A percentile compares a stretch with the other conserved stretches of the same genome.
Conservation (phyloP, 345 rosid species). For the Combretum micranthum region DNA sequence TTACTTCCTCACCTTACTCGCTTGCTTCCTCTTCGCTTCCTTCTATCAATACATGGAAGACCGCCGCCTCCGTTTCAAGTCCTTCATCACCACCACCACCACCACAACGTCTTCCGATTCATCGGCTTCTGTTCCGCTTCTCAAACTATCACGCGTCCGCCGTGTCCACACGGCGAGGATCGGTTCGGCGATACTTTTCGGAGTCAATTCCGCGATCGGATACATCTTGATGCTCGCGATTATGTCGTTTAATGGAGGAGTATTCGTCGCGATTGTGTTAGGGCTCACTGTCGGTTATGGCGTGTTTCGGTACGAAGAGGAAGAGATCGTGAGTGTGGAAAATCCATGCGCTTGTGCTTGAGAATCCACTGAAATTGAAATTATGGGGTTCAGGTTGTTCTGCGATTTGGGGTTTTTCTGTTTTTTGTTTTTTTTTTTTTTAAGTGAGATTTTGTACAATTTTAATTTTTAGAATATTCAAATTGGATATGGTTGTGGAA, state of each 20-base stretch:
- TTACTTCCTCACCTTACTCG: constrained; percentile 58
- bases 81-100: constrained; percentile 20
- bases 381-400: background rate
- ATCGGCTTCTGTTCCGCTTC: constrained; percentile 25
- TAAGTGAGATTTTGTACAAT: too few species aligned
- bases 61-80: constrained; percentile 38
- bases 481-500: too few species aligned
- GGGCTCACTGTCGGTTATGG: constrained; percentile 62
- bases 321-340: constrained; percentile 21
- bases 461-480: too few species aligned
- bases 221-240: constrained; percentile 74
- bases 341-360: constrained; percentile 64
- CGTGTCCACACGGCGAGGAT: constrained; percentile 6
- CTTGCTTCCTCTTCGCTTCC: constrained; percentile 53
- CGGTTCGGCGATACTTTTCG: constrained; percentile 14
- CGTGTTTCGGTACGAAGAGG: constrained; percentile 39
- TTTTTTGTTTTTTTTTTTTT: background rate
- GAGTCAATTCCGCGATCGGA: constrained; percentile 57
- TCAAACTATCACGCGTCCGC: constrained; percentile 11
- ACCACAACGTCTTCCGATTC: constrained; percentile 3
- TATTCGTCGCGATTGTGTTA: constrained; percentile 55
- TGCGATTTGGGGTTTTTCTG: background rate
- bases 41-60: constrained; percentile 68
- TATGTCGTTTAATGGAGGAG: constrained; percentile 91
- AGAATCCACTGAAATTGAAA: background rate